phyloP scores from a whole-genome alignment of 306 rosid genomes.

The Coriaria nepalensis region DNA sequence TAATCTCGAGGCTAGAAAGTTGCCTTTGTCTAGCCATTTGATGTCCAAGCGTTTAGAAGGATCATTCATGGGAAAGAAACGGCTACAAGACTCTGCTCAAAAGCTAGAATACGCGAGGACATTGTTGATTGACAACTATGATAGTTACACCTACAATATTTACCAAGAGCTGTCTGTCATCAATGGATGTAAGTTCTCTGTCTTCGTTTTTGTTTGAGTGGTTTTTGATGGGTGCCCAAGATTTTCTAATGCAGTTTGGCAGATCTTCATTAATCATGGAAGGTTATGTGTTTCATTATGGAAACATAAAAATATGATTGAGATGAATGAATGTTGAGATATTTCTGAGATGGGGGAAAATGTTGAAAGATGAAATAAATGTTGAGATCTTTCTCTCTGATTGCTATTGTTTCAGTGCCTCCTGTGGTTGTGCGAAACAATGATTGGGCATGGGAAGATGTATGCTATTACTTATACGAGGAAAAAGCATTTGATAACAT shows the following conservation, averaged over 20 bases:
- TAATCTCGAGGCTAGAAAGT: constrained; percentile 21
- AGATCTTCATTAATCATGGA: neutral
- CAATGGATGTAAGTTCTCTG: constrained; percentile 62
- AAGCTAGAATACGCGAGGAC: constrained; percentile 65
- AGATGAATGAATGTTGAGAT: no score
- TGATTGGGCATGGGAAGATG: constrained; percentile 76
- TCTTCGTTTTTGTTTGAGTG: constrained; percentile 6
- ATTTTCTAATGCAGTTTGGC: neutral
- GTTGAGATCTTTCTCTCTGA: neutral
- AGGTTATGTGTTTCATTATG: no score
- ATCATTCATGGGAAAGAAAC: constrained; percentile 30
- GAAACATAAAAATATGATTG: no score
- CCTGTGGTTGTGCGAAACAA: constrained; percentile 82
- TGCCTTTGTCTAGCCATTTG: constrained; percentile 31
- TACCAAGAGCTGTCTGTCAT: constrained; percentile 83
- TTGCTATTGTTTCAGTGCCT: constrained; percentile 52
- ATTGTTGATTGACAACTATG: constrained; percentile 92
- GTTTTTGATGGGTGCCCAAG: neutral
- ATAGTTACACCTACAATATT: constrained; percentile 92
- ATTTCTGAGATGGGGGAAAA: no score
- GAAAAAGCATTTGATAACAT: constrained; percentile 86
- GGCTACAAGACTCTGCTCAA: constrained; percentile 16
- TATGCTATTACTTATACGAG: constrained; percentile 54
- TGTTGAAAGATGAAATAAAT: constrained; percentile 5
- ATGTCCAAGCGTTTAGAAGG: constrained; percentile 38